Percentiles rank a stretch among this genome's conserved stretches.
phyloP scores from a whole-genome alignment of 2,329 filamentous ascomycete genomes.

The Cercospora citrullina region DNA sequence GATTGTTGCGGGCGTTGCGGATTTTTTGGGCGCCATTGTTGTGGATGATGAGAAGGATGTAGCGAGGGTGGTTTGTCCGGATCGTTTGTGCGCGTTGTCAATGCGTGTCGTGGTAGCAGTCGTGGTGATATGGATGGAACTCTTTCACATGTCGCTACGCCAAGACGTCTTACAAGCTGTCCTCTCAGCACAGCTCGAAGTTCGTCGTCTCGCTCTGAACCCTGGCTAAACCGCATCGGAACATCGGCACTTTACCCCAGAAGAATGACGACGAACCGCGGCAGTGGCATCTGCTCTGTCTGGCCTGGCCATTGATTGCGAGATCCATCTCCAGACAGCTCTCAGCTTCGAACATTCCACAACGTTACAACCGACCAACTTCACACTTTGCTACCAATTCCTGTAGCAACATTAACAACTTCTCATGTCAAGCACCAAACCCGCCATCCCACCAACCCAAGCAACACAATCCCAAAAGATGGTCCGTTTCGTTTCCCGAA shows the following conservation, averaged over 20 bases:
- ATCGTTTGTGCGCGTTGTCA: neutral
- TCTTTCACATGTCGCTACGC: constrained; percentile 9
- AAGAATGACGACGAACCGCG: constrained; percentile 9
- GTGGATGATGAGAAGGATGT: neutral
- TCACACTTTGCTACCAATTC: neutral
- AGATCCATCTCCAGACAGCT: constrained; percentile 2
- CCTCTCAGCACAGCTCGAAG: neutral
- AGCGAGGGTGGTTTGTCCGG: neutral
- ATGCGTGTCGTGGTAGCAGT: neutral
- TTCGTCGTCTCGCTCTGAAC: neutral
- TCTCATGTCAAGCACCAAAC: constrained; percentile 17
- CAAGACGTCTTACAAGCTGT: constrained; percentile 11
- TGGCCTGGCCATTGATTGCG: constrained; percentile 8
- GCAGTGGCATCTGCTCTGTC: neutral
- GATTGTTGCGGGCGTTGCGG: constrained; percentile 5
- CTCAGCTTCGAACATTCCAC: neutral
- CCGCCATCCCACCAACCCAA: constrained; percentile 12
- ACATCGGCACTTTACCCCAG: constrained; percentile 9
- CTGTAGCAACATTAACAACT: neutral
- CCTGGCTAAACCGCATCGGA: constrained; percentile 9
- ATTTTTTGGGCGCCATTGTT: constrained; percentile 11
- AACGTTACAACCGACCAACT: neutral
- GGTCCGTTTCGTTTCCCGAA: constrained; percentile 2
- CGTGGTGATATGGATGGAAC: neutral
- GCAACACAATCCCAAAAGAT: constrained; percentile 11